Base-by-base conservation (phyloP, 2,329 filamentous ascomycete genomes). In the Pseudogymnoascus sp. region DNA sequence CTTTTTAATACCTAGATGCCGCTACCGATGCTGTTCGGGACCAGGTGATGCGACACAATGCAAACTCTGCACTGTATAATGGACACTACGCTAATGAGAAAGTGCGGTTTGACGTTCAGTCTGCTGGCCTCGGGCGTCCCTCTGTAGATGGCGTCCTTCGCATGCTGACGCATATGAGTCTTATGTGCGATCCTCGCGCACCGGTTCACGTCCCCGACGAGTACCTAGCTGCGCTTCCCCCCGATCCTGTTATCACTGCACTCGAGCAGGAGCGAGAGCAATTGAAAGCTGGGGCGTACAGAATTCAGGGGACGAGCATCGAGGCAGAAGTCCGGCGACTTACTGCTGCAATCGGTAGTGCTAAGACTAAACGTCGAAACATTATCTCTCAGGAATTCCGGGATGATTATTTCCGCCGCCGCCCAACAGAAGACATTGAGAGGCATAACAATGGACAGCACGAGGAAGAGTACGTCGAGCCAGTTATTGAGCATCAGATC, bases 351-450 rank as follows among this genome's bases (percentile, higher is more conserved):
- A 62, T 62, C 14, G 7, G 43, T 37, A 62, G 31, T 62, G 60
- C 60, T 5, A 52, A 8, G 60, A 62, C 31, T 52, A 52, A 11
- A 2, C 60, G 60, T 19, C 60, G n/a, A 59, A 60, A 60, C 45
- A 38, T 58, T 45, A 62, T 62, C 60, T 62, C 60, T 23, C 1
- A 62, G 2, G 45, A 52, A 35, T 62, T 10, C 60, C n/a, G 5
- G 2, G 60, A 35, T 14, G 59, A 59, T 1, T 59, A 59, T 14
- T 49, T 61, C 59, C 16, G 59, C 38, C 3, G 16, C 59, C 21
- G 38, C 38, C 59, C n/a, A 23, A 63, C 41, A 31, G 59, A 66
- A 66, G 66, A 67, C 45, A 64, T 66, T 59, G 23, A 66, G 66
- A 61, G 62, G 65, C 49, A 67, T 62, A 66, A 65, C 41, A 61